Percentiles rank a stretch among this genome's conserved stretches.
Conservation (phyloP, 805 yeast genomes). For the Spathaspora boniae region DNA sequence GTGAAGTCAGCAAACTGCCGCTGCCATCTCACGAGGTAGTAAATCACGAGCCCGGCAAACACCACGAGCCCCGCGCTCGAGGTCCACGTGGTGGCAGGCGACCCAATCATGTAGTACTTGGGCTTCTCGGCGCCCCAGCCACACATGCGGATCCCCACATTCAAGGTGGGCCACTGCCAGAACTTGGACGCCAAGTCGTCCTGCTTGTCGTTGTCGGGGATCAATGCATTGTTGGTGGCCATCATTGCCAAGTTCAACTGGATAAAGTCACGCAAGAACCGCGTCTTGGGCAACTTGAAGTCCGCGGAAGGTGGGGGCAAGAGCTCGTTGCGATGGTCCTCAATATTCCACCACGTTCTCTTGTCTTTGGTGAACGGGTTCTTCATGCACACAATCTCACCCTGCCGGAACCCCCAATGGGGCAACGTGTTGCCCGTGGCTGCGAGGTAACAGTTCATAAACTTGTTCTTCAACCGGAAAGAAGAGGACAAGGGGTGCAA, state of each 20-base stretch:
- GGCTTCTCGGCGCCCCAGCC: conserved; percentile 57
- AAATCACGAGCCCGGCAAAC: conserved; percentile 46
- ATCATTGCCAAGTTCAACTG: conserved; percentile 76
- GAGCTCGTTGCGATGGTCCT: conserved; percentile 57
- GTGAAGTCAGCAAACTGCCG: conserved; percentile 61
- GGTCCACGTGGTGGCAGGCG: conserved; percentile 69
- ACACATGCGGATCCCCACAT: conserved; percentile 72
- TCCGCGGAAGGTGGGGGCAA: conserved; percentile 59
- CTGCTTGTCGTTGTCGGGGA: conserved; percentile 68
- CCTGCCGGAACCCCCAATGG: conserved; percentile 97
- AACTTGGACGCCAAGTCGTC: conserved; percentile 71
- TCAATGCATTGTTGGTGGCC: conserved; percentile 78
- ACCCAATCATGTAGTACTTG: conserved; percentile 66
- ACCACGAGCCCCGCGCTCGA: conserved; percentile 58
- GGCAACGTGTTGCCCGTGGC: conserved; percentile 83
- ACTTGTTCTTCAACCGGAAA: conserved; percentile 68
- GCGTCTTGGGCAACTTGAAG: conserved; percentile 69
- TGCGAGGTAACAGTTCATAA: conserved; percentile 78
- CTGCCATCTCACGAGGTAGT: conserved; percentile 56
- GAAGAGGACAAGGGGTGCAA: conserved; percentile 83
- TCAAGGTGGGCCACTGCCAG: conserved; percentile 81
- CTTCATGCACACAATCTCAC: conserved; percentile 83
- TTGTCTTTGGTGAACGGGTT: conserved; percentile 69
- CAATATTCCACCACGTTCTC: conserved; percentile 88
- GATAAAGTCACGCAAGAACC: conserved; percentile 66